A percentile compares a stretch with the other conserved stretches of the same genome.
Conservation (phyloP, 345 rosid species). For the Salix arbutifolia region DNA sequence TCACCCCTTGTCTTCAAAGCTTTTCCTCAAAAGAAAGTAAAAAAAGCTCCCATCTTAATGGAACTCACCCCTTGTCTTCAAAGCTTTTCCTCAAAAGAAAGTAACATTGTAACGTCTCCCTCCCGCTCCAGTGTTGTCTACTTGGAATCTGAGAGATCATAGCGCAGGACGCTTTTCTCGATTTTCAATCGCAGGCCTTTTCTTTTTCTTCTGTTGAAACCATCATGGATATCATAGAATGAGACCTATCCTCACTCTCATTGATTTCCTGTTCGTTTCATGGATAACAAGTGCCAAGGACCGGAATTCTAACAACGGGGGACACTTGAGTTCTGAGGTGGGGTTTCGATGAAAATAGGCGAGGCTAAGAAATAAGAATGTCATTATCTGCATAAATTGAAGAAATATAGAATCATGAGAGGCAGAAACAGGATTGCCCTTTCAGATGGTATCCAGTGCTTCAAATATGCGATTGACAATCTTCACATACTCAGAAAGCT, state of each 20-base stretch:
- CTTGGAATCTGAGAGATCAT: neutral
- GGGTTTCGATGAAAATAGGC: constrained; percentile 62
- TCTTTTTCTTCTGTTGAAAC: neutral
- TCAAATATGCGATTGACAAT: constrained; percentile 50
- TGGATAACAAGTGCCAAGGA: constrained; percentile 7
- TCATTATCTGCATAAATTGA: constrained; percentile 26
- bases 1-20: constrained; percentile 2
- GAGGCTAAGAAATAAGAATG: constrained; percentile 64
- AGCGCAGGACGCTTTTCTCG: neutral
- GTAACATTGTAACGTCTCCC: neutral
- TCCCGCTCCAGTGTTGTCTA: neutral
- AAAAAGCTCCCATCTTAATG: too few relatives aligned
- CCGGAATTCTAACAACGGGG: neutral
- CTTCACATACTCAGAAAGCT: constrained; percentile 58
- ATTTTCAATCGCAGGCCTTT: neutral
- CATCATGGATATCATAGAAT: neutral
- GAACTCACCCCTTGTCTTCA: too few relatives aligned
- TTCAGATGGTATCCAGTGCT: constrained; percentile 61
- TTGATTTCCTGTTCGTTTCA: constrained; percentile 26
- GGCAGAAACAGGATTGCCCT: constrained; percentile 53
- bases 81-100: too few relatives aligned
- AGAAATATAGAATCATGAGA: constrained; percentile 11
- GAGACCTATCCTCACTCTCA: neutral
- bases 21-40: neutral
- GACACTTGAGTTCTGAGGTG: constrained; percentile 53